Evolutionary conservation across 805 yeast genomes (phyloP), one percentile per base, ranked within the genome.

Genomic region (Metschnikowia drakensbergensis): DNA sequence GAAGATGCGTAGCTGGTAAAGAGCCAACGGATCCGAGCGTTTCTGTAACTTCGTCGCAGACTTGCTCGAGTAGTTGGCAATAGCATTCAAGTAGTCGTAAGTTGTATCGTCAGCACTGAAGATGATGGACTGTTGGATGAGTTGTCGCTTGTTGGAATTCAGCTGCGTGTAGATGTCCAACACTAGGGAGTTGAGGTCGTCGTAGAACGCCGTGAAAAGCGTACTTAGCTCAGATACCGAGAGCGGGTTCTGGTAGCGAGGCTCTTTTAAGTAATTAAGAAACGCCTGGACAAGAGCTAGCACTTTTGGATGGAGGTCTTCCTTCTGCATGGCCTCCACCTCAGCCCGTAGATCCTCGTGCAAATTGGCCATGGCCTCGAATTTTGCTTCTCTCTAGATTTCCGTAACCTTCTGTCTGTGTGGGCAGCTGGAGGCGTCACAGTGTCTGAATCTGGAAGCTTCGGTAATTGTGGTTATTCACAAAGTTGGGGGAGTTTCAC

Each of bases 21-120:
- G 47, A 7, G 77, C 76, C 27, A 62, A 61, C 2, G 60, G 55
- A 53, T 72, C 77, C 9, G 66, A 50, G 35, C 77, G 58, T 48
- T 65, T 68, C 26, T 65, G 63, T 27, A 71, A 55, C 52, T 69
- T 69, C 25, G 68, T 63, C 3, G 73, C 64, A 6, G 68, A 61
- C 7, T 34, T 42, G 6, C 69, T 48, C 30, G 69, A 64, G 54
- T 70, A 71, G 53, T 68, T 69, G 32, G 75, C 68, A 13, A 72
- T 72, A 30, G 76, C 76, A 35, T 69, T 56, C 45, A 72, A 55
- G 53, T 72, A 72, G 53, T 72, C 77, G 52, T 64, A 72, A 2
- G 57, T 47, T 36, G 58, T 52, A 3, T 71, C 70, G 43, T 68
- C 57, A 7, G 52, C 51, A 37, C 55, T 60, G 55, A 72, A 69